Evolutionary conservation across 2,329 filamentous ascomycete species (phyloP), one percentile per base, ranked within the genome.

Genomic region (Tolypocladium endophyticum): DNA sequence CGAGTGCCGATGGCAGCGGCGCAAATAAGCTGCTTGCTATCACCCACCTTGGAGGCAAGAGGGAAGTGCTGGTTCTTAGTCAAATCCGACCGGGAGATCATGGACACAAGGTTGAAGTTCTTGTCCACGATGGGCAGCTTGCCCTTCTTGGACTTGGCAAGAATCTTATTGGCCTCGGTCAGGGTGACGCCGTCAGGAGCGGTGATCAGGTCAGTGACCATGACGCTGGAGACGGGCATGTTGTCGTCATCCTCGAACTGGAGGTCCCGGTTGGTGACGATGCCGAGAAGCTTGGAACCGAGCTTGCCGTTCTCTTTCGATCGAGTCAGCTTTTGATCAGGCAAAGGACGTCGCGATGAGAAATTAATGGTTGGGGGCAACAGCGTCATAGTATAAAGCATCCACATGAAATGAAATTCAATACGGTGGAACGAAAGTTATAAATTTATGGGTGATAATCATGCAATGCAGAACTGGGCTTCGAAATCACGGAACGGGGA

Each of bases 371-470:
- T 65, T 16, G 50, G 20, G 20, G 35, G 50, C 50, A 8, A 36
- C 14, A 61, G 38, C 28, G 62, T 77, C 73, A 72, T 72, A 69
- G 66, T 70, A 71, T 65, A 64, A 59, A 61, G 61, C 64, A 77
- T 96, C 92, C 90, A 84, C 92, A 96, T 80, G 83, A 90, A 89
- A 84, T 55, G 33, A 83, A 63, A 83, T 87, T 89, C 88, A 85
- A 87, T 95, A 83, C 90, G 91, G 94, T 93, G 93, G 94, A 99
- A 99, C 94, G 94, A 99, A 99, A 99, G 94, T 97, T 97, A 97
- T 89, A 85, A 79, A 79, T 77, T 80, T 83, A 81, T 80, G 77
- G 82, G 80, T 85, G 81, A 82, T 90, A 94, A 96, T 96, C 90
- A 92, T 76, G 72, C 68, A 77, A 78, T 72, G 70, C 67, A 6